Percentiles rank a stretch among this genome's conserved stretches.
Evolutionary conservation across 2,329 filamentous ascomycete genomes (phyloP).

Genomic region (Pseudocercospora pini-densiflorae): DNA sequence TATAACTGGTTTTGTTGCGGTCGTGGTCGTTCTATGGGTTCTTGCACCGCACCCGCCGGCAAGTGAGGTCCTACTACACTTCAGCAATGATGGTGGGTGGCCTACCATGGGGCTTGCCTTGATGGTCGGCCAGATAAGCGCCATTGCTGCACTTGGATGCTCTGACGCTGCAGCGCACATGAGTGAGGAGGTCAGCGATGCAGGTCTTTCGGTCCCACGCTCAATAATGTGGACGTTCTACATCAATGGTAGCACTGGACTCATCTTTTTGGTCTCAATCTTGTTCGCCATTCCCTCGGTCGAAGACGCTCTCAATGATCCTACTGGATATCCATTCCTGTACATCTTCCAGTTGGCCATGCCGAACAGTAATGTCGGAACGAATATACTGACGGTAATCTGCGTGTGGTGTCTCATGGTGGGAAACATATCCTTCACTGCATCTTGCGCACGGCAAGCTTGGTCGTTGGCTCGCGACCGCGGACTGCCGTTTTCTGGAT

Average conservation of each 20-base stretch:
- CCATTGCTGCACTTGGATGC: conserved; percentile 26
- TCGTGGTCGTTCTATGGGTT: conserved; percentile 25
- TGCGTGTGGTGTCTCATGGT: conserved; percentile 23
- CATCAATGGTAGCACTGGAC: conserved; percentile 26
- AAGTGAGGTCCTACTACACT: conserved; percentile 37
- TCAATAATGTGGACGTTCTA: conserved; percentile 36
- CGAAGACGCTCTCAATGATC: conserved; percentile 27
- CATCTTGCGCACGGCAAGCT: conserved; percentile 28
- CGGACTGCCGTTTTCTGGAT: conserved; percentile 25
- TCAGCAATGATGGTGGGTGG: conserved; percentile 36
- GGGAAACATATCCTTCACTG: conserved; percentile 29
- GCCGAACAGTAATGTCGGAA: conserved; percentile 25
- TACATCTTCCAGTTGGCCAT: conserved; percentile 27
- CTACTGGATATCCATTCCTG: conserved; percentile 27
- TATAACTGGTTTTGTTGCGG: conserved; percentile 25
- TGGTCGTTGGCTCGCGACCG: conserved; percentile 28
- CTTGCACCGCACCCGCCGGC: conserved; percentile 29
- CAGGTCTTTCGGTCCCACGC: conserved; percentile 34
- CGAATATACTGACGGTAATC: conserved; percentile 25
- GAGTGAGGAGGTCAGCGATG: conserved; percentile 32
- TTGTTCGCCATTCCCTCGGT: conserved; percentile 29
- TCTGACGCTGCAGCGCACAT: conserved; percentile 30
- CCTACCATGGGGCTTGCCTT: conserved; percentile 34
- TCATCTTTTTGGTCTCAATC: conserved; percentile 26
- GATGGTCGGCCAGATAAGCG: conserved; percentile 36